Evolutionary conservation across 495 filamentous ascomycete species (phyloP).

Genomic region (Tuber borchii): DNA sequence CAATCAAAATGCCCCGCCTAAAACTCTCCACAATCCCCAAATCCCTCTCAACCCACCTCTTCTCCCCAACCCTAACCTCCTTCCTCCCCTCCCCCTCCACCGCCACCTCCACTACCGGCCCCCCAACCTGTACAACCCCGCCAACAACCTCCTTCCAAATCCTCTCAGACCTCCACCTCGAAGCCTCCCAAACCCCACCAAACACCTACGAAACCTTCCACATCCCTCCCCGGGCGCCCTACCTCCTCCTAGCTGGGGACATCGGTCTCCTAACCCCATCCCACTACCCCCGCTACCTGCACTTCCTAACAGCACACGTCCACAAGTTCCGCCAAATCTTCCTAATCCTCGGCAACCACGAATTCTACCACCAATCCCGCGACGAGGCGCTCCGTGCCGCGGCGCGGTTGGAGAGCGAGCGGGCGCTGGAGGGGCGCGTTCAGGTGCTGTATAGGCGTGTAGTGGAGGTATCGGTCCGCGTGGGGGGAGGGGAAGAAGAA

Average conservation of each 20-base stretch:
- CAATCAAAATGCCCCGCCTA: slow-evolving; percentile 18
- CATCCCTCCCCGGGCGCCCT: slow-evolving; percentile 47
- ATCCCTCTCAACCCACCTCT: slow-evolving; percentile 25
- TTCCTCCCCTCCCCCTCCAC: slow-evolving; percentile 17
- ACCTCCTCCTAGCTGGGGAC: slow-evolving; percentile 55
- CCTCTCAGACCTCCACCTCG: slow-evolving; percentile 56
- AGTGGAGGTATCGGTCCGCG: slow-evolving; percentile 44
- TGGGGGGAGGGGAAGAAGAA: slow-evolving; percentile 41
- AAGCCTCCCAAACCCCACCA: slow-evolving; percentile 39
- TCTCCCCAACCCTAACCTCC: slow-evolving; percentile 22
- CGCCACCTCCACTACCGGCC: too few relatives aligned
- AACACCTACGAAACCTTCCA: slow-evolving; percentile 50
- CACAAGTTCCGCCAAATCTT: slow-evolving; percentile 48
- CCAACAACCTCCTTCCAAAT: slow-evolving; percentile 46
- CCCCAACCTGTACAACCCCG: neutral
- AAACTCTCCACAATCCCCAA: slow-evolving; percentile 25
- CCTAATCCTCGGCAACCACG: slow-evolving; percentile 55
- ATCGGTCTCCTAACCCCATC: slow-evolving; percentile 48
- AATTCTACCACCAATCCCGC: slow-evolving; percentile 51
- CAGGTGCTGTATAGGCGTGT: slow-evolving; percentile 47
- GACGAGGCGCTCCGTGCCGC: slow-evolving; percentile 46
- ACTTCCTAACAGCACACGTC: slow-evolving; percentile 49
- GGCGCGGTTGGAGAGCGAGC: slow-evolving; percentile 46
- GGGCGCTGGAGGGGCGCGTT: slow-evolving; percentile 44
- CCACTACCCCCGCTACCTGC: slow-evolving; percentile 52